These are phyloP conservation scores for Fusarium chuoi DNA, from an alignment of 2,329 filamentous ascomycete species.

Conservation along the genomic window DNA sequence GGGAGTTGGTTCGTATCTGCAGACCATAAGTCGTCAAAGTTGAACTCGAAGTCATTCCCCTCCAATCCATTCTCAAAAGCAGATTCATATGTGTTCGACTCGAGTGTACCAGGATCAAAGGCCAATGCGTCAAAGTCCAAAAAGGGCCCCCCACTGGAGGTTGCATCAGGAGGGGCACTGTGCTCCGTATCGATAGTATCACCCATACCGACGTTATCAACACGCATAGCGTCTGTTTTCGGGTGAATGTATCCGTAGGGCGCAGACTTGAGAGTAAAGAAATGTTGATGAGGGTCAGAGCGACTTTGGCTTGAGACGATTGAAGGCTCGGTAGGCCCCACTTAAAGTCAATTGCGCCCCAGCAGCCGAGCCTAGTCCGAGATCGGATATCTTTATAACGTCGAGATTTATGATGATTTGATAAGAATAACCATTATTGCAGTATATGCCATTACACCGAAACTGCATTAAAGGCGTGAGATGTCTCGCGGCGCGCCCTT, in stretches of 20 bases:
- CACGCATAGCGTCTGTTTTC: background rate
- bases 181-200: background rate
- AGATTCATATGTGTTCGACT: background rate
- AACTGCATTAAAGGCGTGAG: background rate
- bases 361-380: background rate
- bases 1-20: background rate
- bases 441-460: background rate
- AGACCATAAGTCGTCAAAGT: background rate
- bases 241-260: conserved; percentile 8
- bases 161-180: background rate
- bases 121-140: background rate
- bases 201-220: background rate
- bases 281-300: background rate
- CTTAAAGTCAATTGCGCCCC: no score
- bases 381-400: background rate
- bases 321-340: background rate
- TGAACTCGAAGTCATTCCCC: background rate
- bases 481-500: background rate
- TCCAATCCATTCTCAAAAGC: background rate
- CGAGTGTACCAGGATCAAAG: background rate
- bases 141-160: background rate
- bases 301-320: background rate
- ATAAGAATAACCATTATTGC: no score
- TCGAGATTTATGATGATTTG: background rate
- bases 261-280: background rate